Evolutionary conservation across 805 yeast genomes (phyloP).

Genomic region (Lachancea cidri): DNA sequence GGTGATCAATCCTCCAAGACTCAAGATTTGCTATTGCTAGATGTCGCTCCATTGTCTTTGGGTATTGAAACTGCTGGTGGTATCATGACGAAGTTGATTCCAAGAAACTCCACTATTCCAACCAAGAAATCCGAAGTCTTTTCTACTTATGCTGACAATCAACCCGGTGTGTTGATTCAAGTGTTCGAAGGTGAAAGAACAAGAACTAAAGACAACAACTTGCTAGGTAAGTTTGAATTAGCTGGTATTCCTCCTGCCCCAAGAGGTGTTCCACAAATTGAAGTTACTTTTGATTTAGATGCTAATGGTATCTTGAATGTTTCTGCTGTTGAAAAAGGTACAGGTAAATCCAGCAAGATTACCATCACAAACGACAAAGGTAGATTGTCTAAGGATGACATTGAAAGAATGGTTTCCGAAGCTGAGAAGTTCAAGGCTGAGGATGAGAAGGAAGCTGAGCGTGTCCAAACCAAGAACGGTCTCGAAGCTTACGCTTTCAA

Average conservation of each 20-base stretch:
- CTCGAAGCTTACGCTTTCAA: constrained; percentile 94
- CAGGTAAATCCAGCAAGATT: constrained; percentile 95
- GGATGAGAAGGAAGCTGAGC: constrained; percentile 90
- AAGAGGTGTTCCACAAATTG: constrained; percentile 98
- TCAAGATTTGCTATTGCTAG: constrained; percentile 88
- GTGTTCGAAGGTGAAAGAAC: constrained; percentile 99
- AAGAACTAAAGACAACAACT: constrained; percentile 90
- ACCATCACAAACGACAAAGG: constrained; percentile 99
- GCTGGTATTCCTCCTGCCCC: constrained; percentile 98
- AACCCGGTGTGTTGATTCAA: constrained; percentile 97
- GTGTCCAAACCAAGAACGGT: constrained; percentile 91
- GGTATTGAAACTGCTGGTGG: constrained; percentile 99
- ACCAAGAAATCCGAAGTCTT: constrained; percentile 95
- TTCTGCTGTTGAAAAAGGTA: constrained; percentile 95
- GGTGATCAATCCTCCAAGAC: constrained; percentile 97
- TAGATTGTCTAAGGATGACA: constrained; percentile 95
- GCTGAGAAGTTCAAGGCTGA: constrained; percentile 97
- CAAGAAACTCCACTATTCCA: constrained; percentile 96
- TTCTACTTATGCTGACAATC: constrained; percentile 97
- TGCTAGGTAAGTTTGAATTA: constrained; percentile 94
- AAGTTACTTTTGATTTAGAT: constrained; percentile 94
- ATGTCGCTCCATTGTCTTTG: constrained; percentile 94
- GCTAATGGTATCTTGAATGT: constrained; percentile 97
- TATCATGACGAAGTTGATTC: constrained; percentile 96
- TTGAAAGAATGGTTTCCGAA: constrained; percentile 95